Evolutionary conservation across 495 filamentous ascomycete species (phyloP).

Genomic region (Symbiotaphrina buchneri): DNA sequence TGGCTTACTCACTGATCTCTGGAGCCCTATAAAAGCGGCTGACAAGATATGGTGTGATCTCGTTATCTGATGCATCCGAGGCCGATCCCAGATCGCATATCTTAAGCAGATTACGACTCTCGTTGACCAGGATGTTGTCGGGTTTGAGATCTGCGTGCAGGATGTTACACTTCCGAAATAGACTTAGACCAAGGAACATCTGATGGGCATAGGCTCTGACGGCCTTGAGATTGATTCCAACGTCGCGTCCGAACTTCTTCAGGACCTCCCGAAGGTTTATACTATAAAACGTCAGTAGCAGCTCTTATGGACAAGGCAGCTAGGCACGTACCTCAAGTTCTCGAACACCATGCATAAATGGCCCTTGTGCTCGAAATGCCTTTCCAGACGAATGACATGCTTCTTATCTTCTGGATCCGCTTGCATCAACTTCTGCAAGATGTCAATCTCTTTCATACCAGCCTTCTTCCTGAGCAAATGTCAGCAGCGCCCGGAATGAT

Average conservation of each 20-base stretch:
- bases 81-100: conserved; percentile 93
- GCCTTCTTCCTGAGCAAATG: conserved; percentile 38
- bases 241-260: conserved; percentile 87
- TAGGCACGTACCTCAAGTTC: conserved; percentile 33
- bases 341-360: conserved; percentile 96
- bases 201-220: conserved; percentile 80
- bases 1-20: conserved; percentile 41
- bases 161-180: conserved; percentile 78
- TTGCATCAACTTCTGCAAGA: conserved; percentile 59
- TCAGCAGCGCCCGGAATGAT: conserved; percentile 1
- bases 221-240: conserved; percentile 70
- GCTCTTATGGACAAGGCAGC: neutral
- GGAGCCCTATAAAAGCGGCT: conserved; percentile 94
- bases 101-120: conserved; percentile 66
- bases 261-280: conserved; percentile 88
- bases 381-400: conserved; percentile 70
- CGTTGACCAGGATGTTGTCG: conserved; percentile 87
- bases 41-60: conserved; percentile 83
- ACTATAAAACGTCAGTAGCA: conserved; percentile 17
- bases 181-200: conserved; percentile 71
- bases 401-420: conserved; percentile 82
- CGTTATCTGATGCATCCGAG: conserved; percentile 68
- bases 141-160: conserved; percentile 92
- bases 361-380: conserved; percentile 79
- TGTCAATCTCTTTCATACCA: conserved; percentile 83